phyloP scores from a whole-genome alignment of 2,329 filamentous ascomycete species.

The Phaeosphaeria sp. region DNA sequence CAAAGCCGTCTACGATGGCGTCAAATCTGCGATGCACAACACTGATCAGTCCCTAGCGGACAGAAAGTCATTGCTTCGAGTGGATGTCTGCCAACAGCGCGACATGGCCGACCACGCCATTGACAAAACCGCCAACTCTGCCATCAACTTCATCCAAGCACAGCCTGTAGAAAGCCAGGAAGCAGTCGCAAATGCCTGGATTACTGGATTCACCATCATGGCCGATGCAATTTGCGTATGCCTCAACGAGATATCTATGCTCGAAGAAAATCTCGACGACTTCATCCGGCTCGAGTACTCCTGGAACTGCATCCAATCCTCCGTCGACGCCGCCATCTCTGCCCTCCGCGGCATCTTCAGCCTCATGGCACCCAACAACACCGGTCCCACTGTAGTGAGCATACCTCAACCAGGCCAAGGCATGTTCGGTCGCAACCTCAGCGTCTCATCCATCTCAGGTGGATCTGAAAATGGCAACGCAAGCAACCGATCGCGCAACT shows the following conservation, averaged over 20 bases:
- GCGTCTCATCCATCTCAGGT: constrained; percentile 37
- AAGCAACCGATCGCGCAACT: constrained; percentile 27
- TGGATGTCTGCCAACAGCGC: constrained; percentile 54
- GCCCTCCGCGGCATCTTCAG: constrained; percentile 55
- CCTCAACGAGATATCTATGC: constrained; percentile 47
- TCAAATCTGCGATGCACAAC: constrained; percentile 46
- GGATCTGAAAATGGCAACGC: constrained; percentile 13
- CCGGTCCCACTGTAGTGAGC: not conserved
- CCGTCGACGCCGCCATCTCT: constrained; percentile 50
- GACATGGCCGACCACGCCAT: constrained; percentile 56
- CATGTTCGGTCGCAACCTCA: constrained; percentile 24
- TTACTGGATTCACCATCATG: constrained; percentile 54
- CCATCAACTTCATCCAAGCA: constrained; percentile 52
- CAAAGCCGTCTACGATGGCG: constrained; percentile 53
- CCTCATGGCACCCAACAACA: constrained; percentile 45
- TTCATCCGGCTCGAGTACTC: constrained; percentile 56
- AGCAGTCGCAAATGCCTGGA: constrained; percentile 53
- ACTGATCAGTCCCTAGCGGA: constrained; percentile 36
- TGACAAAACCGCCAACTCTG: constrained; percentile 55
- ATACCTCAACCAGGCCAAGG: constrained; percentile 6
- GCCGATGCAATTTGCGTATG: constrained; percentile 54
- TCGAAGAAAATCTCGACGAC: constrained; percentile 52
- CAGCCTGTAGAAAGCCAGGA: constrained; percentile 51
- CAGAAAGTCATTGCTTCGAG: constrained; percentile 48
- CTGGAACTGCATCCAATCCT: constrained; percentile 52